These are phyloP conservation scores for Ophiostoma sp. DNA, from an alignment of 2,329 filamentous ascomycete species.

Conservation along the genomic window DNA sequence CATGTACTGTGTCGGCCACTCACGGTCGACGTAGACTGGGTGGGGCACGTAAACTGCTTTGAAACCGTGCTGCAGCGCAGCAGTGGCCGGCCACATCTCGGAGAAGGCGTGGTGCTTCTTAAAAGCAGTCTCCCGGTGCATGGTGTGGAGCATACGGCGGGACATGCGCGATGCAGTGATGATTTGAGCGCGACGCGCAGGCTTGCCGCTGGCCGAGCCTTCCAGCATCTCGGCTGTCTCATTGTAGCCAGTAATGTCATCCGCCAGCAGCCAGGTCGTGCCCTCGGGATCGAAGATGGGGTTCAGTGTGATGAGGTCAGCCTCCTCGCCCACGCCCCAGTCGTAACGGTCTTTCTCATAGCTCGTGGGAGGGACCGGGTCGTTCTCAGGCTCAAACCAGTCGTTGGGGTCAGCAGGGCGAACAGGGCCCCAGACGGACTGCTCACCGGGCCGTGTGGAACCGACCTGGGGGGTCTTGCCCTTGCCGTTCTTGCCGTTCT, in stretches of 20 bases:
- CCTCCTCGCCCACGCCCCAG: slow-evolving; percentile 82
- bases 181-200: slow-evolving; percentile 76
- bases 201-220: slow-evolving; percentile 47
- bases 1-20: slow-evolving; percentile 76
- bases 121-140: slow-evolving; percentile 84
- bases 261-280: slow-evolving; percentile 75
- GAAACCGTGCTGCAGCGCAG: slow-evolving; percentile 83
- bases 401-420: slow-evolving; percentile 63
- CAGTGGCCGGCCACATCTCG: slow-evolving; percentile 91
- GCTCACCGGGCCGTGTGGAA: slow-evolving; percentile 40
- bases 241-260: slow-evolving; percentile 83
- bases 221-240: slow-evolving; percentile 37
- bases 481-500: slow-evolving; percentile 34
- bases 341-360: slow-evolving; percentile 74
- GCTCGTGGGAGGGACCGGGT: slow-evolving; percentile 63
- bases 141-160: slow-evolving; percentile 69
- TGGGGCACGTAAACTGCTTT: slow-evolving; percentile 91
- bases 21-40: slow-evolving; percentile 78
- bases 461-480: slow-evolving; percentile 28
- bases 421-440: slow-evolving; percentile 77
- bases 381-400: slow-evolving; percentile 66
- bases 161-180: slow-evolving; percentile 84
- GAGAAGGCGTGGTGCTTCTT: slow-evolving; percentile 88
- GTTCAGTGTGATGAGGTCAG: slow-evolving; percentile 72
- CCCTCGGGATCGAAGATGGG: slow-evolving; percentile 81